Conservation (phyloP, 805 yeast genomes). For the Hemisphaericaspora nanyangensis region DNA sequence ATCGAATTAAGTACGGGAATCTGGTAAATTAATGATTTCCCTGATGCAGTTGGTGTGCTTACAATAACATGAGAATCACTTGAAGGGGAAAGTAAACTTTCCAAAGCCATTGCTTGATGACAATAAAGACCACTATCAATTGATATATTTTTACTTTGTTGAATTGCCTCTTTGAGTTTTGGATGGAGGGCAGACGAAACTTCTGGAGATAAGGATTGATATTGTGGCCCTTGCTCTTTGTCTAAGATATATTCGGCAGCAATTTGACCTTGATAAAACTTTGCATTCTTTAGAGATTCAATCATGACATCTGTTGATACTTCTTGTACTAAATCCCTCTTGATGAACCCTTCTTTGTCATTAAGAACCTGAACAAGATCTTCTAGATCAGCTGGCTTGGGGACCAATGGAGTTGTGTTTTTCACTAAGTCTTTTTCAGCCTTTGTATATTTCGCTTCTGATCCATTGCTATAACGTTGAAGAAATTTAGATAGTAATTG, state of each 20-base stretch:
- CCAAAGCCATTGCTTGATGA: conserved; percentile 81
- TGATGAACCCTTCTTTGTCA: conserved; percentile 7
- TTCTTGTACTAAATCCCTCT: not conserved
- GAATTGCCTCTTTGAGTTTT: conserved; percentile 46
- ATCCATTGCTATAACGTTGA: conserved; percentile 2
- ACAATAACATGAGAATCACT: conserved; percentile 65
- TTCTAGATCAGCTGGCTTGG: conserved; percentile 44
- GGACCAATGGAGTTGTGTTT: conserved; percentile 38
- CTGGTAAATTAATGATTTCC: conserved; percentile 91
- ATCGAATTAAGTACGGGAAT: conserved; percentile 64
- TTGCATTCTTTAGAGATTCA: conserved; percentile 40
- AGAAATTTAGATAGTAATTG: conserved; percentile 3
- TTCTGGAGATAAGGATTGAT: conserved; percentile 33
- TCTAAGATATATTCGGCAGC: conserved; percentile 45
- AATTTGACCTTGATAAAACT: conserved; percentile 63
- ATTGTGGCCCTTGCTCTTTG: conserved; percentile 44
- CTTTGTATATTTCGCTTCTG: conserved; percentile 18
- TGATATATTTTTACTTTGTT: conserved; percentile 39
- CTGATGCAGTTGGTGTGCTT: conserved; percentile 95
- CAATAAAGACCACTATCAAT: conserved; percentile 53
- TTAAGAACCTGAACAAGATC: conserved; percentile 44
- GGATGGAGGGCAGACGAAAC: conserved; percentile 36
- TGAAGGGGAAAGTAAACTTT: conserved; percentile 39
- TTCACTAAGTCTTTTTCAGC: conserved; percentile 40
- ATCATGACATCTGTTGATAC: conserved; percentile 42